Percentiles rank a stretch among this genome's conserved stretches.
These are phyloP conservation scores for Bassia scoparia DNA, from an alignment of 148 eudicot species.

Conservation along the genomic window DNA sequence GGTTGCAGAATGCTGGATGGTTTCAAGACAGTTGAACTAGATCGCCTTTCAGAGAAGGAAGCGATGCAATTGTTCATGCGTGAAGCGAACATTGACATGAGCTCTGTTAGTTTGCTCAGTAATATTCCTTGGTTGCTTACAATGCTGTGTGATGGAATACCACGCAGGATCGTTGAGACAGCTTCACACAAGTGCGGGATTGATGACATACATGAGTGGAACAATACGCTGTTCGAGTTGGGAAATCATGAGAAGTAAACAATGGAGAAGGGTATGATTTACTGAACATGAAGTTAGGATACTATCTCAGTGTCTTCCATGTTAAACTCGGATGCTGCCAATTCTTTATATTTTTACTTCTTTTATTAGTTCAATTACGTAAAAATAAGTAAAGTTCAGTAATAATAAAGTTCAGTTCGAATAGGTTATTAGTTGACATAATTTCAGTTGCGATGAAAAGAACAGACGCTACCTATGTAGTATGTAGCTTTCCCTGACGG, in stretches of 20 bases:
- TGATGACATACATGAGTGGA: constrained; percentile 11
- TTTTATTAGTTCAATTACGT: too few relatives aligned
- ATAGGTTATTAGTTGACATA: too few relatives aligned
- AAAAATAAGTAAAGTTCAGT: too few relatives aligned
- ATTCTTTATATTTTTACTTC: too few relatives aligned
- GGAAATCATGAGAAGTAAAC: background rate
- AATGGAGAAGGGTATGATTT: too few relatives aligned
- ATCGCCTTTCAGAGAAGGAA: constrained; percentile 10
- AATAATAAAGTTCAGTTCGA: too few relatives aligned
- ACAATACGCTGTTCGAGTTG: background rate
- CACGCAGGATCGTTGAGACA: background rate
- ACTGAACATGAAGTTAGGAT: too few relatives aligned
- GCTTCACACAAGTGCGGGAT: constrained; percentile 6
- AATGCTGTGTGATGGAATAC: constrained; percentile 15
- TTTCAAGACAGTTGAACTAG: background rate
- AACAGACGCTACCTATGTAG: too few relatives aligned
- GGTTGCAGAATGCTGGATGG: background rate
- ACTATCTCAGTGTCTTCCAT: too few relatives aligned
- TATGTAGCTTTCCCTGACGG: too few relatives aligned
- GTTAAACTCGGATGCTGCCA: too few relatives aligned
- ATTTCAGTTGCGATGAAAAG: too few relatives aligned
- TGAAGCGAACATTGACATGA: background rate
- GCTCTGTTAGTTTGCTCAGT: background rate
- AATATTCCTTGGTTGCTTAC: background rate
- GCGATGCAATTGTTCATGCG: constrained; percentile 6